These are phyloP conservation scores for Citrullus colocynthis DNA, from an alignment of 306 rosid species.

Conservation along the genomic window DNA sequence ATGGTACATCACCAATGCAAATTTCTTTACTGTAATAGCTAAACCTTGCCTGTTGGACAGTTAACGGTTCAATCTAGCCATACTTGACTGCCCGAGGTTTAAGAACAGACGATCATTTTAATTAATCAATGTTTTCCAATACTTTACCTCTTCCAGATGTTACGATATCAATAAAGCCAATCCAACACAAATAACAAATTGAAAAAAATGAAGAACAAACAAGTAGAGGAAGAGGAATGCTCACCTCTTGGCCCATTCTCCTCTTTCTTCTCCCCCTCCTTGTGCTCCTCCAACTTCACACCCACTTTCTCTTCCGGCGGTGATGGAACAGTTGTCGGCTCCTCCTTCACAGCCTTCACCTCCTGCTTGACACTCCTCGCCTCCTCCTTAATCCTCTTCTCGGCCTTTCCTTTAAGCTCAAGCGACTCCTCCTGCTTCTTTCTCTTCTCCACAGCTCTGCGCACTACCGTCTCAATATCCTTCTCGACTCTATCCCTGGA, in stretches of 20 bases:
- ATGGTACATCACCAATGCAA: background rate
- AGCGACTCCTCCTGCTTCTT: conserved; percentile 11
- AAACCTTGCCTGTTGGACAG: background rate
- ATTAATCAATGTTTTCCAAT: background rate
- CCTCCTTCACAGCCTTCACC: conserved; percentile 7
- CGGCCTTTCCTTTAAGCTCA: conserved; percentile 7
- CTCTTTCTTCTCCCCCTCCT: background rate
- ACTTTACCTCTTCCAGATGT: background rate
- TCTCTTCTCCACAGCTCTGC: conserved; percentile 13
- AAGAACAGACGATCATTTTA: background rate
- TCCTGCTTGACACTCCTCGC: conserved; percentile 9
- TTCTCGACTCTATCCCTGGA: conserved; percentile 21
- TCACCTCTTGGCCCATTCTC: conserved; percentile 2
- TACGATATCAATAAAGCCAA: background rate
- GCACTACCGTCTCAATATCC: conserved; percentile 20
- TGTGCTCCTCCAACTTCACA: background rate
- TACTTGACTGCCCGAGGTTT: background rate
- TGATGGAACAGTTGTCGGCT: background rate
- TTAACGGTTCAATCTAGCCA: background rate
- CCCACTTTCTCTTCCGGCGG: background rate
- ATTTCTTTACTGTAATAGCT: background rate
- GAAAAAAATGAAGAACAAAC: background rate
- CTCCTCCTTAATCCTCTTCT: conserved; percentile 18
- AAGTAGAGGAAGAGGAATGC: background rate
- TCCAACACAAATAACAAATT: background rate